Evolutionary conservation across 1,284 basidiomycete genomes (phyloP), one percentile per base, ranked within the genome.

Genomic region (Rhodotorula glutinis): DNA sequence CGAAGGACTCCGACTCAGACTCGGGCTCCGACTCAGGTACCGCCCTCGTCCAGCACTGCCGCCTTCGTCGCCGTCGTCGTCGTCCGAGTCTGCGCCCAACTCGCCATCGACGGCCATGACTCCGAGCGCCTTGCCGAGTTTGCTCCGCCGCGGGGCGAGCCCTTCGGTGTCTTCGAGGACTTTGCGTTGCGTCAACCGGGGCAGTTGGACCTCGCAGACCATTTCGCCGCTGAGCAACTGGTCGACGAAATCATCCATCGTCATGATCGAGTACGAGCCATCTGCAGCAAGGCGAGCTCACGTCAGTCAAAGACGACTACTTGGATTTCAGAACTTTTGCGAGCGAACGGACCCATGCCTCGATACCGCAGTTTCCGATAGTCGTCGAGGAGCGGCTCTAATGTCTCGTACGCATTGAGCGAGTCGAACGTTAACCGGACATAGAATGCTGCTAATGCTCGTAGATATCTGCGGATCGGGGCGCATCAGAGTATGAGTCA

Each of bases 131-230:
- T 90, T 87, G 66, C 92, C 82, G 27, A 97, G 79, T 57, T 87
- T 84, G 76, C 89, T 92, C 77, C 88, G 86, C 25, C 92, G 82
- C 4, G 90, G 88, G 0, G 88, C 86, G 49, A 99, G 83, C 1
- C 96, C 94, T 62, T 92, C 90, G 29, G 87, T 89, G 75, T 96
- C 92, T 81, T 98, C 95, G 21, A 98, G 81, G 1, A 92, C 87
- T 63, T 87, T 85, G 25, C 96, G 85, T 80, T 89, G 92, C 3
- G 87, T 86, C 70, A 98, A 81, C 53, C 96, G 87, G 9, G 96
- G 96, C 57, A 99, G 81, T 74, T 98, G 98, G 74, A 93, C 90
- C 79, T 98, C 95, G 79, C 94, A 98, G 2, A 94, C 94, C 67
- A 94, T 85, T 70, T 98, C 94, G 77, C 96, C 87, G 2, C 83